A percentile compares a stretch with the other conserved stretches of the same genome.
phyloP scores from a whole-genome alignment of 495 filamentous ascomycete species.

The Aspergillus coremiiformis region DNA sequence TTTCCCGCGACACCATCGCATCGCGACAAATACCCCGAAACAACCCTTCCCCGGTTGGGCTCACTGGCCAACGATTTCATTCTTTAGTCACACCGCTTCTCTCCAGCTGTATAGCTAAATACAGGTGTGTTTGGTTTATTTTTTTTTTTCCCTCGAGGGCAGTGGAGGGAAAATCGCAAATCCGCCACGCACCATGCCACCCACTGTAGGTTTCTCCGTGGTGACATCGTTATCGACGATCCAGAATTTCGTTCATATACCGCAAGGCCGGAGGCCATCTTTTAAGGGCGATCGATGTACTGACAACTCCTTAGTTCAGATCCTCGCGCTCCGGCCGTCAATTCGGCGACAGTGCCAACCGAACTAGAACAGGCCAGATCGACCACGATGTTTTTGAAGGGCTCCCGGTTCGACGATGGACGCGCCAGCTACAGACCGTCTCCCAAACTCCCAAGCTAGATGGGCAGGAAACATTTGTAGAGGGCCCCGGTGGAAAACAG shows the following conservation, averaged over 20 bases:
- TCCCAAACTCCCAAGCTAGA: slow-evolving; percentile 56
- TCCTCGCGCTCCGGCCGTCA: slow-evolving; percentile 41
- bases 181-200: slow-evolving; percentile 28
- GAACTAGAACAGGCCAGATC: slow-evolving; percentile 66
- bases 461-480: slow-evolving; percentile 35
- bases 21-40: neutral
- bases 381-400: slow-evolving; percentile 97
- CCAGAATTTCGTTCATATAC: neutral
- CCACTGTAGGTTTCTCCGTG: slow-evolving; percentile 33
- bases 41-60: neutral
- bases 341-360: slow-evolving; percentile 50
- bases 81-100: neutral
- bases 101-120: neutral
- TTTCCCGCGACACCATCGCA: neutral
- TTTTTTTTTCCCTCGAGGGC: neutral
- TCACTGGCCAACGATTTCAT: neutral
- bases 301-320: slow-evolving; percentile 29
- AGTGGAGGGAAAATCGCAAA: slow-evolving; percentile 1
- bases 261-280: neutral
- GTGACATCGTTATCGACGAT: neutral
- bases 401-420: slow-evolving; percentile 88
- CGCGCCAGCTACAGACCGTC: slow-evolving; percentile 60
- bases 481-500: slow-evolving; percentile 49
- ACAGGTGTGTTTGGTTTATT: neutral
- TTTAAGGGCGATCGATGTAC: slow-evolving; percentile 4